Evolutionary conservation across 768 basidiomycete species (phyloP).

Genomic region (Obba rivulosa): DNA sequence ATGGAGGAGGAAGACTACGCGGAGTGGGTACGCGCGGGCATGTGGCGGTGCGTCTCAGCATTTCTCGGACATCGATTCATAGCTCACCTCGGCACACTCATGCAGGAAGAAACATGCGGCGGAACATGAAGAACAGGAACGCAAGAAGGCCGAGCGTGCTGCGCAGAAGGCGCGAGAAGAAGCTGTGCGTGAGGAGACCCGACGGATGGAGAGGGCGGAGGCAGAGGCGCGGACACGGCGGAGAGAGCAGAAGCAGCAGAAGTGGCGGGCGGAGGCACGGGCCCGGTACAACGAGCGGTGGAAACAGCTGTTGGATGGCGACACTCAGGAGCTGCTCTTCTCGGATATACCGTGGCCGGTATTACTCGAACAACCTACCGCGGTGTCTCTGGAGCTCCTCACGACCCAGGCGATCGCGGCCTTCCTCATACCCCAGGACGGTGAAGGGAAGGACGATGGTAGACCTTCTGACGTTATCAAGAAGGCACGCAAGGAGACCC

Average conservation of each 20-base stretch:
- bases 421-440: conserved; percentile 44
- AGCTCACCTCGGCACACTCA: background rate
- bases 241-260: conserved; percentile 43
- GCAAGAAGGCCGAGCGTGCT: conserved; percentile 45
- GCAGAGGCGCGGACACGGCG: conserved; percentile 47
- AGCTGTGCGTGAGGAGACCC: conserved; percentile 47
- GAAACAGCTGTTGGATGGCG: conserved; percentile 39
- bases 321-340: conserved; percentile 33
- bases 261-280: conserved; percentile 39
- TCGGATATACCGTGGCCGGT: conserved; percentile 75
- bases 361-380: conserved; percentile 3
- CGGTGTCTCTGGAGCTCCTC: conserved; percentile 37
- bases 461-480: conserved; percentile 25
- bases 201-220: conserved; percentile 42
- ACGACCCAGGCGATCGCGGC: conserved; percentile 49
- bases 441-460: background rate
- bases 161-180: conserved; percentile 52
- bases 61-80: background rate
- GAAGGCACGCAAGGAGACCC: conserved; percentile 51
- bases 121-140: conserved; percentile 59
- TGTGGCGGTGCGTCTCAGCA: conserved; percentile 60
- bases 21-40: conserved; percentile 80
- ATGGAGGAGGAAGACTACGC: conserved; percentile 89
- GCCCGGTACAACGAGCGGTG: conserved; percentile 54
- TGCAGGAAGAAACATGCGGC: conserved; percentile 61